phyloP scores from a whole-genome alignment of 495 filamentous ascomycete genomes.

The Hypoxylon lienhwacheense region DNA sequence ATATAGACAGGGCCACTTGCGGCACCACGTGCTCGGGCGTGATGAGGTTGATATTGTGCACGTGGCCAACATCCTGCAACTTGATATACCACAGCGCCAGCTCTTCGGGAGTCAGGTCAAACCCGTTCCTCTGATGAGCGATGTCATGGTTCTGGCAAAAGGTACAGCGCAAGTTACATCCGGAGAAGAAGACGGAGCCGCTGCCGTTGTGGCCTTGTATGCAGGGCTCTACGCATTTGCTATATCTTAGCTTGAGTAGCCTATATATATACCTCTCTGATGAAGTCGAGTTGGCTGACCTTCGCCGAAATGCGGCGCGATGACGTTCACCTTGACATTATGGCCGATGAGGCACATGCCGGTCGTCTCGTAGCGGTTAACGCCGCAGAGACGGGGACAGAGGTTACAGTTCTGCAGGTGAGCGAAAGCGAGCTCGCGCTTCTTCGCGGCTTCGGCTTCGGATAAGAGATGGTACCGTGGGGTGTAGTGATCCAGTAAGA shows the following conservation, averaged over 20 bases:
- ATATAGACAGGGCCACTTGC: slow-evolving; percentile 69
- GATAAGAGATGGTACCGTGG: slow-evolving; percentile 66
- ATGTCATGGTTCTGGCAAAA: slow-evolving; percentile 87
- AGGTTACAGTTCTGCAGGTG: slow-evolving; percentile 75
- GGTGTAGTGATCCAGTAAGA: slow-evolving; percentile 71
- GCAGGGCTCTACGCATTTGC: slow-evolving; percentile 64
- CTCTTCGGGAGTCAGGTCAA: slow-evolving; percentile 74
- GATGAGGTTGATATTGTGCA: slow-evolving; percentile 78
- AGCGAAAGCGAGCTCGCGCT: slow-evolving; percentile 66
- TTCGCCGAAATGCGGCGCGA: slow-evolving; percentile 74
- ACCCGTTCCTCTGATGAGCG: slow-evolving; percentile 69
- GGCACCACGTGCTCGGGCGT: slow-evolving; percentile 77
- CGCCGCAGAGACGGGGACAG: slow-evolving; percentile 70
- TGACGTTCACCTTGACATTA: slow-evolving; percentile 71
- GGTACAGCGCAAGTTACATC: slow-evolving; percentile 73
- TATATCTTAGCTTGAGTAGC: slow-evolving; percentile 10
- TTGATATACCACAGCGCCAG: slow-evolving; percentile 77
- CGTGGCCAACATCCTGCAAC: slow-evolving; percentile 68
- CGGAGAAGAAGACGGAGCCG: slow-evolving; percentile 71
- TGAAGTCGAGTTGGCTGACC: slow-evolving; percentile 40
- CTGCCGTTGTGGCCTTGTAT: slow-evolving; percentile 75
- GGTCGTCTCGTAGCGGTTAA: slow-evolving; percentile 71
- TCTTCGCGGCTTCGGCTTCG: slow-evolving; percentile 61
- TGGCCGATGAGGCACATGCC: slow-evolving; percentile 75
- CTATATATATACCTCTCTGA: slow-evolving; percentile 3